A percentile compares a stretch with the other conserved stretches of the same genome.
Conservation (phyloP, 495 filamentous ascomycete genomes). For the Podospora anserina region DNA sequence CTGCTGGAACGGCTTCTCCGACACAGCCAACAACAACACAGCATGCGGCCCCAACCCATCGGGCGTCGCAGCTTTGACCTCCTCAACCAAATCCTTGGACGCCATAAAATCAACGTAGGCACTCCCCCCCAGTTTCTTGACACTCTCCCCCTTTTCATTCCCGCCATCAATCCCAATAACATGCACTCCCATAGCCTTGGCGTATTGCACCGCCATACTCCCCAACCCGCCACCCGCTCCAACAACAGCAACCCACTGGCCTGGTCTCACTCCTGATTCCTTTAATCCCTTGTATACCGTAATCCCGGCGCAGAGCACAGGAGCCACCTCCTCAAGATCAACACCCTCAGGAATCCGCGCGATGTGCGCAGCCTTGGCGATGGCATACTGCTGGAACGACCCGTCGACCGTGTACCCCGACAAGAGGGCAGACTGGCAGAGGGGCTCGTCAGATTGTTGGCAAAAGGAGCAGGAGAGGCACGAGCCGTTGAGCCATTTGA, state of each 20-base stretch:
- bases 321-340: conserved; percentile 72
- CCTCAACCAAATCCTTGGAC: conserved; percentile 70
- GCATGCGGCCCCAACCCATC: conserved; percentile 85
- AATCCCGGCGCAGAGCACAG: conserved; percentile 83
- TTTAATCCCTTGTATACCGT: conserved; percentile 94
- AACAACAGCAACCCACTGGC: conserved; percentile 79
- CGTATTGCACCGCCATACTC: conserved; percentile 79
- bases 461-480: conserved; percentile 81
- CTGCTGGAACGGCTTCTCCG: conserved; percentile 92
- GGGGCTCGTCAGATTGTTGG: conserved; percentile 63
- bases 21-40: conserved; percentile 78
- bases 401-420: conserved; percentile 92
- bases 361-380: conserved; percentile 80
- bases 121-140: conserved; percentile 61
- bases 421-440: conserved; percentile 67
- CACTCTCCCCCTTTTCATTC: conserved; percentile 71
- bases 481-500: conserved; percentile 89
- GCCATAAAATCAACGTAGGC: conserved; percentile 75
- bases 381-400: conserved; percentile 86
- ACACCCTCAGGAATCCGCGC: conserved; percentile 73
- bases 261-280: conserved; percentile 69
- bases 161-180: conserved; percentile 77
- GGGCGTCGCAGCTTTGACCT: conserved; percentile 72
- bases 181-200: conserved; percentile 80
- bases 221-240: conserved; percentile 88